A percentile compares a stretch with the other conserved stretches of the same genome.
Evolutionary conservation across 768 basidiomycete genomes (phyloP).

Genomic region (Lanmaoa pseudosensibilis): DNA sequence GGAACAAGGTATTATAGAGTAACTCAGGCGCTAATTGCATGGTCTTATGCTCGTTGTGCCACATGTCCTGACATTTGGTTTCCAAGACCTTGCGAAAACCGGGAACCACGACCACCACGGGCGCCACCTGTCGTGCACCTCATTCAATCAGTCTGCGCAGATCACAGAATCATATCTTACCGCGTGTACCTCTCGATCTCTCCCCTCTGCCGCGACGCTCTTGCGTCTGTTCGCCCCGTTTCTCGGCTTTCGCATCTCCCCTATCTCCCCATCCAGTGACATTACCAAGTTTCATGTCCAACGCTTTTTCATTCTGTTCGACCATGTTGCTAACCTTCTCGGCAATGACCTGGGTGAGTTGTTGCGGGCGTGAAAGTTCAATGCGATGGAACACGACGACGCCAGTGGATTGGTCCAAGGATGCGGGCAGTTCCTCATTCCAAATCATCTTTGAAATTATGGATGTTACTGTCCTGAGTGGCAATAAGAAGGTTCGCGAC

Average conservation of each 20-base stretch:
- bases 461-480: constrained; percentile 70
- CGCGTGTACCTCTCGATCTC: constrained; percentile 52
- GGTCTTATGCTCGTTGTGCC: constrained; percentile 23
- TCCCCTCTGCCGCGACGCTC: constrained; percentile 78
- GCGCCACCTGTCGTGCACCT: constrained; percentile 47
- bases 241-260: constrained; percentile 60
- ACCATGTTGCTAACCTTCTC: constrained; percentile 85
- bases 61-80: constrained; percentile 63
- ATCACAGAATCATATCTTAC: constrained; percentile 35
- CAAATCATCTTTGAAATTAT: constrained; percentile 99
- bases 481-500: constrained; percentile 83
- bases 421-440: constrained; percentile 92
- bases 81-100: constrained; percentile 83
- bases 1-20: constrained; percentile 1
- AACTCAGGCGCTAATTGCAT: background rate
- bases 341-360: constrained; percentile 84
- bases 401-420: constrained; percentile 85
- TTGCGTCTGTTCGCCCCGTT: constrained; percentile 75
- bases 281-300: constrained; percentile 82
- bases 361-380: constrained; percentile 84
- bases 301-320: constrained; percentile 88
- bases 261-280: constrained; percentile 55
- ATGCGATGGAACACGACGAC: constrained; percentile 93
- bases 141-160: constrained; percentile 1
- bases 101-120: constrained; percentile 71